Conservation (phyloP, 2,329 filamentous ascomycete species). For the Colletotrichum orchidophilum region DNA sequence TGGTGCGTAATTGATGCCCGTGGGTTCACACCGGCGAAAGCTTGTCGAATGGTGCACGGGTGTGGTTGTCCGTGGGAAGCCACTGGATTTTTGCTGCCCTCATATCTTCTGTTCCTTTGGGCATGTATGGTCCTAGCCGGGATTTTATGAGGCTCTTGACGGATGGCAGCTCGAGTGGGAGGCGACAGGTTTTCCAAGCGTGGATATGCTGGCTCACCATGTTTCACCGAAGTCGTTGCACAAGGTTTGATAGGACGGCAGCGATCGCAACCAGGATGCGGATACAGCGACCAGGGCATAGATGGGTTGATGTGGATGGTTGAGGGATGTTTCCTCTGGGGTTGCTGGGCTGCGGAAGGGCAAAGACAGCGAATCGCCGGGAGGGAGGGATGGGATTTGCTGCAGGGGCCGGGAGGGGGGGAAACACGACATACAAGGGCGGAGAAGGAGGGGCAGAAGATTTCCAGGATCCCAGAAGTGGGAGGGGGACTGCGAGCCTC, state of each 20-base stretch:
- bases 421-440: not conserved
- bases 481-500: conserved; percentile 16
- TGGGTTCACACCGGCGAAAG: not conserved
- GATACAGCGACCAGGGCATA: not conserved
- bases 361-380: conserved; percentile 17
- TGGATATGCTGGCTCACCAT: conserved; percentile 9
- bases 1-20: not conserved
- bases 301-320: conserved; percentile 1
- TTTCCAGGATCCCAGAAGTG: not conserved
- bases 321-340: not conserved
- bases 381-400: conserved; percentile 3
- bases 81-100: not conserved
- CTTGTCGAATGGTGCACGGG: not conserved
- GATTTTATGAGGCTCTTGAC: not conserved
- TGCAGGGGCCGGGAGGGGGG: conserved; percentile 17
- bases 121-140: not conserved
- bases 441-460: conserved; percentile 2
- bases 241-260: conserved; percentile 26
- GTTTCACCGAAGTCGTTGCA: conserved; percentile 21
- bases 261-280: conserved; percentile 16
- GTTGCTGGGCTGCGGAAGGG: conserved; percentile 22
- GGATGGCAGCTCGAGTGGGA: not conserved
- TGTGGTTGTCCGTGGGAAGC: not conserved
- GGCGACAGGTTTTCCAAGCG: not conserved
- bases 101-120: not conserved